phyloP scores from a whole-genome alignment of 768 basidiomycete genomes.

The Mycena indigotica region DNA sequence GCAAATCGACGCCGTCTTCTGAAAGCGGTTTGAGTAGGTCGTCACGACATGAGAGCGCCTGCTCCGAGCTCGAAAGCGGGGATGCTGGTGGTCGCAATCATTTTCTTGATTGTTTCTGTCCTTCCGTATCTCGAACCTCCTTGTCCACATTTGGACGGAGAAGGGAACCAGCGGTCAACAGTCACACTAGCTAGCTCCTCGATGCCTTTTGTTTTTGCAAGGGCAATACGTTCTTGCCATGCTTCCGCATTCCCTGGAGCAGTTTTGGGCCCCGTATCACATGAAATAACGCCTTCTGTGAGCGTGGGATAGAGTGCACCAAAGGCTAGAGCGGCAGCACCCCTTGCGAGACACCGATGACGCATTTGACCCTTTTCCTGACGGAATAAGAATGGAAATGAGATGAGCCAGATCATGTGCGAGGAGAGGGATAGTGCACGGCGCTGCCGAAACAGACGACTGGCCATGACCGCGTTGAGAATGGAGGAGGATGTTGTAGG shows the following conservation, averaged over 20 bases:
- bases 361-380: slow-evolving; percentile 38
- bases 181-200: slow-evolving; percentile 42
- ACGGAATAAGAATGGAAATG: slow-evolving; percentile 37
- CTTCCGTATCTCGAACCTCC: slow-evolving; percentile 19
- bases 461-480: slow-evolving; percentile 57
- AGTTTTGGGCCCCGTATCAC: slow-evolving; percentile 49
- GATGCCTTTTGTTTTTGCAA: slow-evolving; percentile 45
- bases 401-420: slow-evolving; percentile 47
- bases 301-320: slow-evolving; percentile 37
- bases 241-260: slow-evolving; percentile 49
- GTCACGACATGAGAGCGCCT: slow-evolving; percentile 51
- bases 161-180: slow-evolving; percentile 52
- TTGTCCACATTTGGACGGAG: slow-evolving; percentile 34
- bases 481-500: slow-evolving; percentile 51
- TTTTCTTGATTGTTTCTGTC: slow-evolving; percentile 34
- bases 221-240: slow-evolving; percentile 48
- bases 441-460: slow-evolving; percentile 37
- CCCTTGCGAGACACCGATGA: slow-evolving; percentile 61
- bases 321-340: slow-evolving; percentile 52
- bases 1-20: slow-evolving; percentile 26
- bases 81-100: slow-evolving; percentile 40
- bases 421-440: slow-evolving; percentile 45
- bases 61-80: slow-evolving; percentile 45
- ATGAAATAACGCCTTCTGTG: slow-evolving; percentile 46
- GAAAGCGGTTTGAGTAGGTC: slow-evolving; percentile 33